A percentile compares a stretch with the other conserved stretches of the same genome.
Conservation (phyloP, 192 early-diverging fungal species). For the Backusella tarrabulga region DNA sequence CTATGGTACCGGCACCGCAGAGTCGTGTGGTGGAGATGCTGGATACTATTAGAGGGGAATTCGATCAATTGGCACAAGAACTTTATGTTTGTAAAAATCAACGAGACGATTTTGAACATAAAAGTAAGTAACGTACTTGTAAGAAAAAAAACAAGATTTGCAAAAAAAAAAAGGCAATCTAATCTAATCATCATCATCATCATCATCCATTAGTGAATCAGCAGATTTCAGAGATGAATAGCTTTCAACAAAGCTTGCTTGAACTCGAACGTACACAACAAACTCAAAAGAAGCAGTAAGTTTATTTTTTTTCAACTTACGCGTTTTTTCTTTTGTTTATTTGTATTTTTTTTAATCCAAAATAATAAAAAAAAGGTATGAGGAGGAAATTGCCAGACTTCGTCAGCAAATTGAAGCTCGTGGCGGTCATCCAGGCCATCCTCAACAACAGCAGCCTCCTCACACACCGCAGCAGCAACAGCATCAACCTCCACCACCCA, state of each 20-base stretch:
- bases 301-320: background rate
- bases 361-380: constrained; percentile 42
- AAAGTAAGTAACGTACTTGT: constrained; percentile 58
- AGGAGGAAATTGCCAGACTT: constrained; percentile 81
- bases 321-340: constrained; percentile 7
- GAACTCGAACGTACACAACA: constrained; percentile 85
- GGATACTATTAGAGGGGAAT: constrained; percentile 77
- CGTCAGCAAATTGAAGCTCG: constrained; percentile 76
- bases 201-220: constrained; percentile 48
- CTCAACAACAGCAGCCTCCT: constrained; percentile 12
- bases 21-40: constrained; percentile 72
- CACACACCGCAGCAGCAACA: constrained; percentile 14
- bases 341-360: constrained; percentile 10
- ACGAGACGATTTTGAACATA: constrained; percentile 83
- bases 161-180: background rate
- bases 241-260: constrained; percentile 70
- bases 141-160: background rate
- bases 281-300: constrained; percentile 76
- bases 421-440: constrained; percentile 41
- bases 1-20: constrained; percentile 68
- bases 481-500: constrained; percentile 59
- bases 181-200: background rate
- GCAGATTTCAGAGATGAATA: constrained; percentile 81
- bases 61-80: constrained; percentile 76
- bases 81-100: constrained; percentile 66